Percentiles rank a stretch among this genome's conserved stretches.
Evolutionary conservation across 441 rosid genomes (phyloP).

Genomic region (Pelargonium australe): DNA sequence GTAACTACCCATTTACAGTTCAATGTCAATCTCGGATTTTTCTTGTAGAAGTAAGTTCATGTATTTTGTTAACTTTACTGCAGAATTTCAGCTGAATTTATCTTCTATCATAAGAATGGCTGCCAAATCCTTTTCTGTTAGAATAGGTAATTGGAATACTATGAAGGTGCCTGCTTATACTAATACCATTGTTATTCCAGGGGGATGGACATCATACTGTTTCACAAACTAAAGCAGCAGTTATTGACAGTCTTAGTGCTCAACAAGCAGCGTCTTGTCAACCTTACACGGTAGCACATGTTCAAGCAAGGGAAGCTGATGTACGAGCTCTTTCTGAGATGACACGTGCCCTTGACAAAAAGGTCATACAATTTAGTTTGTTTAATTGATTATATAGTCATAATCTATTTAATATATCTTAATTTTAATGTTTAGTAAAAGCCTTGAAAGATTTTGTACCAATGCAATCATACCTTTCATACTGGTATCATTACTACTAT

Average conservation of each 20-base stretch:
- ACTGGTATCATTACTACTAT: neutral
- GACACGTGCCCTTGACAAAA: conserved; percentile 44
- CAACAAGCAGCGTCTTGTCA: conserved; percentile 39
- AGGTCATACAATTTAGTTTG: conserved; percentile 34
- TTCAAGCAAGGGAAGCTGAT: conserved; percentile 59
- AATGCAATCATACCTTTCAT: neutral
- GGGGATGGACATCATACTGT: conserved; percentile 31
- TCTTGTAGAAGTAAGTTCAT: too few relatives aligned
- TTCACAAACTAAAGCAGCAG: conserved; percentile 36
- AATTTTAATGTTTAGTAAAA: neutral
- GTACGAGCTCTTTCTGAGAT: conserved; percentile 45
- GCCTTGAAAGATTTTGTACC: too few relatives aligned
- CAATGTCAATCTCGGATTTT: neutral
- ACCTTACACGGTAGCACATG: conserved; percentile 32
- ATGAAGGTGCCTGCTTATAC: neutral
- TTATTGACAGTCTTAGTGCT: conserved; percentile 29
- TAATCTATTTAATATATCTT: neutral
- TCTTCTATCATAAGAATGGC: neutral
- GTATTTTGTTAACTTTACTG: too few relatives aligned
- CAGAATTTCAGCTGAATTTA: too few relatives aligned
- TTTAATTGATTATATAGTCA: conserved; percentile 2
- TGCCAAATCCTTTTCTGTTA: neutral
- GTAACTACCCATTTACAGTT: neutral
- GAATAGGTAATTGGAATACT: neutral
- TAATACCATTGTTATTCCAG: conserved; percentile 29